Evolutionary conservation across 345 rosid species (phyloP), one percentile per base, ranked within the genome.

Genomic region (Anastatica hierochuntica): DNA sequence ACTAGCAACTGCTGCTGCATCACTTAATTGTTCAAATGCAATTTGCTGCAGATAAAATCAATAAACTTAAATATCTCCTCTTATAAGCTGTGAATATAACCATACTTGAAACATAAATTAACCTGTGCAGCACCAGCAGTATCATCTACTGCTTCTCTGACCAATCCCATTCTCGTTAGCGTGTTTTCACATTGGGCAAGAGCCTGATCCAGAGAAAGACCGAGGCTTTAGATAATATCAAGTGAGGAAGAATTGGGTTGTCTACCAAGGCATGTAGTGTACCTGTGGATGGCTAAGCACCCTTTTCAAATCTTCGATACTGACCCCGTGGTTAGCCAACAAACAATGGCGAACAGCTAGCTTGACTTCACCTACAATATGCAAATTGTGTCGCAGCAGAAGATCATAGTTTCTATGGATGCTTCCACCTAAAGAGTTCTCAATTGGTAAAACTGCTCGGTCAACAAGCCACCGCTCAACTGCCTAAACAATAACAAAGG

Each of bases 201-300:
- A 60, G 97, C 97, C 98, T 92, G 79, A 65, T 62, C 71, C 43
- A 46, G 19, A 30, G 33, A 15, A 46, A 8, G 2, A 44, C n/a
- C 4, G 13, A 13, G 4, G 26, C 10, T 17, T 44, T 16, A 16
- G 53, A 16, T 50, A 41, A n/a, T 38, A 36, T 10, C 23, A 58
- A 58, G 2, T 4, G 10, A 45, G 0, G 1, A 55, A 44, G 39
- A 19, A 18, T 16, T 26, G 5, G 23, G 49, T 41, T 2, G 16
- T 27, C 6, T 24, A 49, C 45, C 56, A 45, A 64, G 49, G 14
- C 7, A 56, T 42, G 34, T 8, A 34, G 23, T 21, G 37, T 70
- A 85, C 98, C 94, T 92, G 98, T 44, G 95, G 94, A 83, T 88
- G 98, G 79, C 98, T 92, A 47, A 92, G 76, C 60, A 88, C 98